Evolutionary conservation across 345 rosid genomes (phyloP).

Genomic region (Anastatica hierochuntica): DNA sequence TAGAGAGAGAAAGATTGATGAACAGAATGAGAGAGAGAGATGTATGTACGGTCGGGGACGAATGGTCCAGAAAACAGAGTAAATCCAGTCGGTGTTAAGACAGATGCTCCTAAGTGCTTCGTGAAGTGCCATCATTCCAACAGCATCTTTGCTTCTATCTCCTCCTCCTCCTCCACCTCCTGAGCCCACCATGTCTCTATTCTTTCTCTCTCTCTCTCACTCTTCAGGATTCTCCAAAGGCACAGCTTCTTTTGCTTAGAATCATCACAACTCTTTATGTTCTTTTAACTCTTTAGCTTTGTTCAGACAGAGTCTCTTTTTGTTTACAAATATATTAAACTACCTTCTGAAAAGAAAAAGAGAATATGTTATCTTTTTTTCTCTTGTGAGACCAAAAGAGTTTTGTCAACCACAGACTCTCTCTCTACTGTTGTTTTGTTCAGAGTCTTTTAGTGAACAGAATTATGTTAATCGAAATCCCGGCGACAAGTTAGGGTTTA

Average conservation of each 20-base stretch:
- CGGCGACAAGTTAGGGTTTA: conserved; percentile 36
- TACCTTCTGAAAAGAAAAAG: conserved; percentile 13
- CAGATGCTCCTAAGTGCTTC: conserved; percentile 99
- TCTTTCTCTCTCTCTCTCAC: conserved; percentile 1
- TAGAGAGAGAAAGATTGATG: conserved; percentile 24
- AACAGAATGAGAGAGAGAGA: conserved; percentile 4
- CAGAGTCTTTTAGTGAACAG: conserved; percentile 12
- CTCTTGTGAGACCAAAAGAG: conserved; percentile 11
- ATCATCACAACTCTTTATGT: conserved; percentile 12
- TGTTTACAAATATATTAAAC: conserved; percentile 3
- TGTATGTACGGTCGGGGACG: conserved; percentile 91
- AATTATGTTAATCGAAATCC: conserved; percentile 24
- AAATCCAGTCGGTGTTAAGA: conserved; percentile 95
- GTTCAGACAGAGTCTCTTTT: conserved; percentile 13
- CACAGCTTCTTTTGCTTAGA: conserved; percentile 9
- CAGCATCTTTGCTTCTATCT: conserved; percentile 98
- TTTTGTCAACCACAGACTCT: conserved; percentile 28
- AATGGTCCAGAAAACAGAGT: conserved; percentile 99
- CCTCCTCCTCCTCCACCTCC: conserved; percentile 44
- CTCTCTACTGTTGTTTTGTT: conserved; percentile 23
- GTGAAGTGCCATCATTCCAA: conserved; percentile 99
- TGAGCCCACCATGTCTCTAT: conserved; percentile 90
- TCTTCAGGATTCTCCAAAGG: conserved; percentile 13
- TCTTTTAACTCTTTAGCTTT: conserved; percentile 19
- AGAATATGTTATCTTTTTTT: conserved; percentile 21